Base-by-base conservation (phyloP, 148 eudicot species). In the Persicaria tinctoria region DNA sequence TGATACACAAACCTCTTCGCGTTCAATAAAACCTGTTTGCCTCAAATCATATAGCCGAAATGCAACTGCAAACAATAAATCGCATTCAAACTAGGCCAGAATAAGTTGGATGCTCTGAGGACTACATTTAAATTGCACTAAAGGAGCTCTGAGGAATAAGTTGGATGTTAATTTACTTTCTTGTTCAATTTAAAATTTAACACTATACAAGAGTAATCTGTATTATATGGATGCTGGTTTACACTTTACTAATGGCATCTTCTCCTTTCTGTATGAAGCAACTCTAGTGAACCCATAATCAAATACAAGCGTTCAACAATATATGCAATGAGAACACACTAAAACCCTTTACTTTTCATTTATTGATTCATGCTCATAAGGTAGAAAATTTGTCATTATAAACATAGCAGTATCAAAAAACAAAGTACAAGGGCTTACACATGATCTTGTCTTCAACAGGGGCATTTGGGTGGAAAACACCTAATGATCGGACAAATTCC, bases 401-500 rank as follows among this genome's bases (percentile, higher is more conserved):
- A 32, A 32, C 41, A 32, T 32, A 32, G 41, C 41, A 32, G 41
- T 32, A 32, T 32, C 41, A 32, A 32, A 32, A 32, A 32, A 32
- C 17, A 68, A 32, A 13, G 5, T 23, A 14, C 10, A 17, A 32
- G 48, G 70, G 45, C 86, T 82, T 84, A 93, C 97, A 93, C 17
- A 84, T 79, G 27, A 85, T 82, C 81, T 93, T 93, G 74, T 84
- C 84, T 32, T 78, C 78, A 13, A 81, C 78, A 1, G 94, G 83
- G 76, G 97, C 93, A 83, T 84, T 85, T 41, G 98, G 98, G 81
- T 93, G 98, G 80, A 91, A 93, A 11, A 91, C 84, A 23, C 90
- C 85, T 64, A 89, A 66, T 46, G 97, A 89, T 68, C 93, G 86
- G 49, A 93, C 97, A 75, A 93, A 93, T 76, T 91, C 97, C 62